Base-by-base conservation (phyloP, 305 asterid species). In the Rubia balearica region DNA sequence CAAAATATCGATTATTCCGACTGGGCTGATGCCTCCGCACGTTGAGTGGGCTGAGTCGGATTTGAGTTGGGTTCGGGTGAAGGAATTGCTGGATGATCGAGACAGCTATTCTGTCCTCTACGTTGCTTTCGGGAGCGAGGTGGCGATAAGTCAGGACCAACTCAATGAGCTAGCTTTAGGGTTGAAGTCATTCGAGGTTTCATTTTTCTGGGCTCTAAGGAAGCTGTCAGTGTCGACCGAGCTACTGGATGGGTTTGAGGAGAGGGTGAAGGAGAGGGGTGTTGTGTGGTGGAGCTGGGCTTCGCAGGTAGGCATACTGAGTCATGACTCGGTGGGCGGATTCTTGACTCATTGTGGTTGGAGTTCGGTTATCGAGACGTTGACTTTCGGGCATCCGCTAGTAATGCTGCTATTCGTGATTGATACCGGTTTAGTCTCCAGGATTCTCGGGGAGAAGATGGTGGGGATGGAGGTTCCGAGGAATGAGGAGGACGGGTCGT, bases 291-390 rank as follows among this genome's bases (percentile, higher is more conserved):
- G 51, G 49, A 45, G 55, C 3, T 76, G 80, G 80, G 80, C 7
- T 0, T 71, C 80, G 3, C 80, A 76, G 22, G 6, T 61, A 16
- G 61, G 61, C 10, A 72, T 76, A 76, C 53, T 72, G 38, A 72
- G 71, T 40, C 80, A 76, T 9, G 71, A 67, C 7, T 67, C 76
- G 1, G 14, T 76, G 4, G 80, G 80, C 0, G 76, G 74, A 0
- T 76, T 76, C 74, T 30, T 76, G 71, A 72, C 77, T 42, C 80
- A 72, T 1, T 77, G 74, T 17, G 80, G 74, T 9, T 78, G 81
- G 80, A 63, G 79, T 69, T 81, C 85, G 4, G 51, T 45, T 6
- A 45, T 45, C 13, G 51, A 45, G 51, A 8, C 7, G 4, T 45
- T 45, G 14, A 45, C 3, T 8, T 45, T 45, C 13, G 51, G 51